phyloP scores from a whole-genome alignment of 163 green algal genomes.

The Scenedesmus sp. region DNA sequence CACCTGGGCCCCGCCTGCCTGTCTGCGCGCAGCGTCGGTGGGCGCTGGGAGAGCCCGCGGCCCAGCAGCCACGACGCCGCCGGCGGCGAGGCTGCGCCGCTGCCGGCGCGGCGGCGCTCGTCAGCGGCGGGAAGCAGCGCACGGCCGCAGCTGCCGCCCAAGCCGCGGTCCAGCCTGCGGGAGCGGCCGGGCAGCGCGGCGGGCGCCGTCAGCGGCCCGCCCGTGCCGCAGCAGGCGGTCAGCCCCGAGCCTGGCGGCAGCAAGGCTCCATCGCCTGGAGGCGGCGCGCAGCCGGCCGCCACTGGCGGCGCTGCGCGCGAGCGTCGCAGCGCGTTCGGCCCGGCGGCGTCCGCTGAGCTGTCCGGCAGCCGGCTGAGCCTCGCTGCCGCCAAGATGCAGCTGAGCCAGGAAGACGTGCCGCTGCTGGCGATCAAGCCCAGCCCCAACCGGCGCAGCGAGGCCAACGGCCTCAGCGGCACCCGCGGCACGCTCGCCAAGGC shows the following conservation, averaged over 20 bases:
- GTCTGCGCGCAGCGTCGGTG: neutral
- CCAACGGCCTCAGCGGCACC: conserved; percentile 14
- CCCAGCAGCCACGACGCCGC: conserved; percentile 12
- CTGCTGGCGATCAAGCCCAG: conserved; percentile 24
- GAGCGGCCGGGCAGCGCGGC: neutral
- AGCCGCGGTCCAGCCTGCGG: conserved; percentile 9
- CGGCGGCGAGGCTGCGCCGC: neutral
- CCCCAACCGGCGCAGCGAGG: neutral
- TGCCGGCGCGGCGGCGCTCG: conserved; percentile 5
- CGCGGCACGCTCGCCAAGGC: neutral
- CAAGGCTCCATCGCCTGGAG: neutral
- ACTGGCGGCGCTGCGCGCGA: too few relatives aligned
- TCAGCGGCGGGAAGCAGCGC: too few relatives aligned
- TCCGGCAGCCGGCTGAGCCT: neutral
- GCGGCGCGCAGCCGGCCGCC: neutral
- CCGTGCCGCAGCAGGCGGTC: neutral
- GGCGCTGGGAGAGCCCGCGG: neutral
- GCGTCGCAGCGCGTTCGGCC: neutral
- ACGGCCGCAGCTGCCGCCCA: conserved; percentile 4
- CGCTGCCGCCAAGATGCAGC: conserved; percentile 15
- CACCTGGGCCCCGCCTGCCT: neutral
- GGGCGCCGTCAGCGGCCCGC: neutral
- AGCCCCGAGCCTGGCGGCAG: neutral
- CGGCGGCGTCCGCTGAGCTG: neutral
- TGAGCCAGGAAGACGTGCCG: conserved; percentile 38